Conservation (phyloP, 306 rosid species). For the Vigna nakashimae region DNA sequence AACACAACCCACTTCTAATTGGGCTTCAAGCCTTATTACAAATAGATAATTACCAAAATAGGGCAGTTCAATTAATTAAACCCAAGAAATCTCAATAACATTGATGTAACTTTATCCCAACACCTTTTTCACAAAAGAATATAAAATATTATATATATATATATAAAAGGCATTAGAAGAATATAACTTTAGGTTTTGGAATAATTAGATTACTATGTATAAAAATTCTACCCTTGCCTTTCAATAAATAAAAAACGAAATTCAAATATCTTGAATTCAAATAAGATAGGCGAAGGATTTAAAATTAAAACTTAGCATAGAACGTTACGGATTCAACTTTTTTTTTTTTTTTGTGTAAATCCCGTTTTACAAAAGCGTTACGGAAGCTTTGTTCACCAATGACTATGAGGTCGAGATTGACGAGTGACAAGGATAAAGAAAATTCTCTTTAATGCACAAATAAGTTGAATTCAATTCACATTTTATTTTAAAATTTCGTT, state of each 20-base stretch:
- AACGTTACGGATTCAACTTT: background rate
- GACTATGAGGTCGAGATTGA: background rate
- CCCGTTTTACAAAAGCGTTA: background rate
- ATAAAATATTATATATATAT: too few relatives aligned
- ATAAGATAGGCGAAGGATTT: background rate
- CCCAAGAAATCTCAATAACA: background rate
- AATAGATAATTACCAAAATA: too few relatives aligned
- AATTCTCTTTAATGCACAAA: background rate
- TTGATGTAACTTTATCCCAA: background rate
- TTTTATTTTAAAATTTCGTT: background rate
- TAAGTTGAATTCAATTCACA: background rate
- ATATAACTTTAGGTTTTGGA: background rate
- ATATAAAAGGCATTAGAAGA: background rate
- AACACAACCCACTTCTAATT: background rate
- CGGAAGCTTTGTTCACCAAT: constrained; percentile 12
- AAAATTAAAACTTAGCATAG: background rate
- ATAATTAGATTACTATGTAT: background rate
- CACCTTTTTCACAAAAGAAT: background rate
- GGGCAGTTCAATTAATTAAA: background rate
- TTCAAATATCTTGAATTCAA: constrained; percentile 31
- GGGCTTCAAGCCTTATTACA: too few relatives aligned
- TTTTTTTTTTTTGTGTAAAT: background rate
- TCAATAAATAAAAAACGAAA: background rate
- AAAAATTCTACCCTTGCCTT: background rate
- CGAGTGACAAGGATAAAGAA: constrained; percentile 17